Evolutionary conservation across 257 asterid species (phyloP), one percentile per base, ranked within the genome.

Genomic region (Osmanthus fragrans): DNA sequence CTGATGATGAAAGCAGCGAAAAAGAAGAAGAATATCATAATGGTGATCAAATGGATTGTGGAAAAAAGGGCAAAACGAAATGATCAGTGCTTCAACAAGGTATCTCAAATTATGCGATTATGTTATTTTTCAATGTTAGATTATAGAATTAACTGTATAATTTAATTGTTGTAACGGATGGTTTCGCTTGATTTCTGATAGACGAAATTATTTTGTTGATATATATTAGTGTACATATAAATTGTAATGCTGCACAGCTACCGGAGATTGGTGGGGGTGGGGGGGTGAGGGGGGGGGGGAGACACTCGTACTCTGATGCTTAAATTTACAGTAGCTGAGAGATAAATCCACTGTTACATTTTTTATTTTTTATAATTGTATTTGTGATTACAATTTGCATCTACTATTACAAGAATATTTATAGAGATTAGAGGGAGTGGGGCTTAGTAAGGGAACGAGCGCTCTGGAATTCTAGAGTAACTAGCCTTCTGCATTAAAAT

Each of bases 1-100:
- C 96, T 23, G 82, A 82, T 7, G 79, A 76, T 9, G 85, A 79
- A 0, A 54, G 56, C 19, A 77, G 49, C 25, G 73, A 21, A 8
- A 45, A 58, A 3, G 73, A 73, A 25, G 82, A 72, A 3, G 69
- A 34, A 9, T 77, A 71, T 4, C 76, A 36, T 37, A 80, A 73
- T 16, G 76, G 58, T 0, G 80, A 42, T 4, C 56, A 37, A 33
- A 84, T 70, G 5, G 78, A 68, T 32, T 79, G 33, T 21, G 70
- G 33, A 11, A 74, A 73, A 45, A 76, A 69, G 83, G 73, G 75
- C 66, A 81, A 77, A 83, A 42, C 63, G 9, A 83, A 81, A 79
- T 73, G 73, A 84, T 80, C 56, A 27, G 18, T 63, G 7, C 36
- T 25, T n/a, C 8, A 63, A 63, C 19, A 63, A 63, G 69, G 69